phyloP scores from a whole-genome alignment of 2,329 filamentous ascomycete genomes.

The Diaporthe destruens region DNA sequence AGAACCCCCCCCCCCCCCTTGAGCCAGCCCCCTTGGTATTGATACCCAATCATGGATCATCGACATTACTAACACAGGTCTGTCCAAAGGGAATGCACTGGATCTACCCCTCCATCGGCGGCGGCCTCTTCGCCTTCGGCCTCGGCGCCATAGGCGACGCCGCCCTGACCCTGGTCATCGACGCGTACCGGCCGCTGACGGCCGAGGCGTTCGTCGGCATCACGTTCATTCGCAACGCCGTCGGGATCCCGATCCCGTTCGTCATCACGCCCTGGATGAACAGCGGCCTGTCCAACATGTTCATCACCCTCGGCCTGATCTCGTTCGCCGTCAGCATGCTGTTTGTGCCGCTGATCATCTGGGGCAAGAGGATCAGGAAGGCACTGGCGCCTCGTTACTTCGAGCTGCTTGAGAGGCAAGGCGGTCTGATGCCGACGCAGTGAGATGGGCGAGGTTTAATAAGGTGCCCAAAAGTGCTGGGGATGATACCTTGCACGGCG shows the following conservation, averaged over 20 bases:
- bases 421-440: neutral
- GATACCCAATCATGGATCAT: neutral
- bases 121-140: constrained; percentile 44
- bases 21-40: too few relatives aligned
- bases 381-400: constrained; percentile 4
- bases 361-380: constrained; percentile 23
- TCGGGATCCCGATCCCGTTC: constrained; percentile 37
- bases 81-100: constrained; percentile 43
- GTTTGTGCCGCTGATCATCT: constrained; percentile 21
- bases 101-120: constrained; percentile 46
- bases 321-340: constrained; percentile 8
- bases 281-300: constrained; percentile 16
- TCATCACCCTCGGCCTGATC: neutral
- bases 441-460: too few relatives aligned
- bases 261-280: constrained; percentile 20
- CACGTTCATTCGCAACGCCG: constrained; percentile 27
- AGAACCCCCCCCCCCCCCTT: too few relatives aligned
- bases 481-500: too few relatives aligned
- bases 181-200: constrained; percentile 30
- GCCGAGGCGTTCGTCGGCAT: constrained; percentile 40
- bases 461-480: too few relatives aligned
- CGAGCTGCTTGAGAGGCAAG: constrained; percentile 14
- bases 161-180: constrained; percentile 34
- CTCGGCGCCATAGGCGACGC: constrained; percentile 47
- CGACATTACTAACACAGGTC: neutral